These are phyloP conservation scores for Huntiella omanensis DNA, from an alignment of 2,329 filamentous ascomycete genomes.

Conservation along the genomic window DNA sequence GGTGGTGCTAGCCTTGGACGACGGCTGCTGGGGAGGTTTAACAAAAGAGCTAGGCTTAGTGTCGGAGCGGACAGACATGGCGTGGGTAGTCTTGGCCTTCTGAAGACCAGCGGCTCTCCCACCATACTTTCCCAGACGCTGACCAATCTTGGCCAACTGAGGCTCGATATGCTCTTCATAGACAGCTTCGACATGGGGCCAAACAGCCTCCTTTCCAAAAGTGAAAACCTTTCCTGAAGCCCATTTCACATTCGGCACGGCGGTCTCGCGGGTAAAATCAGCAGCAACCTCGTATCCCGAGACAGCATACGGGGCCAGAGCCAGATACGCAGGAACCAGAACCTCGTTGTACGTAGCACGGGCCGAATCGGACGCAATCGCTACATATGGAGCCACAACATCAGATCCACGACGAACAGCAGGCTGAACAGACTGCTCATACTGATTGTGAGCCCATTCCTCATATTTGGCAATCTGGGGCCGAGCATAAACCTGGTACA, in stretches of 20 bases:
- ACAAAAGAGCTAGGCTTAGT: slow-evolving; percentile 10
- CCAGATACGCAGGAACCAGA: slow-evolving; percentile 56
- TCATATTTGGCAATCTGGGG: slow-evolving; percentile 55
- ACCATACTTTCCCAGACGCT: slow-evolving; percentile 64
- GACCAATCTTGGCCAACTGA: slow-evolving; percentile 78
- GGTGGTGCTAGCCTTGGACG: slow-evolving; percentile 13
- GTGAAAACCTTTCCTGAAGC: slow-evolving; percentile 48
- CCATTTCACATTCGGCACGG: slow-evolving; percentile 53
- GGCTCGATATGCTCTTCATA: slow-evolving; percentile 91
- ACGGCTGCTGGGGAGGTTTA: slow-evolving; percentile 12
- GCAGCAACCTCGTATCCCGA: slow-evolving; percentile 50
- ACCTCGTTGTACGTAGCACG: slow-evolving; percentile 52
- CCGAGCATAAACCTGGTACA: slow-evolving; percentile 64
- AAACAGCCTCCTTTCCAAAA: slow-evolving; percentile 59
- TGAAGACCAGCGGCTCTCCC: slow-evolving; percentile 22
- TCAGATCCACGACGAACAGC: slow-evolving; percentile 45
- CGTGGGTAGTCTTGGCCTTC: slow-evolving; percentile 17
- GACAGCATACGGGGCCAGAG: slow-evolving; percentile 53
- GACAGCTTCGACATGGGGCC: slow-evolving; percentile 61
- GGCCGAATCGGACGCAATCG: slow-evolving; percentile 41
- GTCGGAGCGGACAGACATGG: slow-evolving; percentile 9
- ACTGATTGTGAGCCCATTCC: slow-evolving; percentile 40
- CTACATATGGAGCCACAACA: slow-evolving; percentile 52
- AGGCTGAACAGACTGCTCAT: slow-evolving; percentile 52
- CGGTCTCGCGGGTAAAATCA: slow-evolving; percentile 47